phyloP scores from a whole-genome alignment of 345 rosid genomes.

The Eucalyptus cladocalyx region DNA sequence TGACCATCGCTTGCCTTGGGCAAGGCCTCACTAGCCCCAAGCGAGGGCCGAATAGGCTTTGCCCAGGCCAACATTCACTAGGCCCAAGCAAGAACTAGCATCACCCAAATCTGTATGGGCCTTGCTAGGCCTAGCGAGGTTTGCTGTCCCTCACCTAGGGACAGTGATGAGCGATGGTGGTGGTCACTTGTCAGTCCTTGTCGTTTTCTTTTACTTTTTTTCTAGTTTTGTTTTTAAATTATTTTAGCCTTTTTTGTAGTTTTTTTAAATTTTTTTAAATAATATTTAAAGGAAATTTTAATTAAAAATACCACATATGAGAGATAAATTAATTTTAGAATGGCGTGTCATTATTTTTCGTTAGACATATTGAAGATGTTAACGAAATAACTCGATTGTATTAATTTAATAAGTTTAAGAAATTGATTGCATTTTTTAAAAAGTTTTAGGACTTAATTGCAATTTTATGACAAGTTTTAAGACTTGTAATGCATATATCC shows the following conservation, averaged over 20 bases:
- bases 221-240: no score
- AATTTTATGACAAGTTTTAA: accelerated
- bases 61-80: accelerated
- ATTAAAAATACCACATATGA: background rate
- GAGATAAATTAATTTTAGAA: background rate
- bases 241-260: accelerated
- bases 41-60: accelerated
- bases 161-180: accelerated
- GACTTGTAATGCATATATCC: accelerated
- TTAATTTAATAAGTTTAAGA: accelerated
- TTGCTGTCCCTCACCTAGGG: background rate
- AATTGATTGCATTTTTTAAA: no score
- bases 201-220: no score
- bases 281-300: no score
- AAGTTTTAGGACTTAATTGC: accelerated
- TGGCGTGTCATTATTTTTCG: accelerated
- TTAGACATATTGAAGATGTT: accelerated
- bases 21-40: background rate
- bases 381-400: accelerated
- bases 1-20: accelerated
- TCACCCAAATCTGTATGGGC: accelerated
- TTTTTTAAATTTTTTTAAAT: background rate
- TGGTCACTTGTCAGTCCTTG: accelerated
- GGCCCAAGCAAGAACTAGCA: accelerated
- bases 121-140: accelerated